Base-by-base conservation (phyloP, 2,329 filamentous ascomycete species). In the Paecilomyces fulvus region DNA sequence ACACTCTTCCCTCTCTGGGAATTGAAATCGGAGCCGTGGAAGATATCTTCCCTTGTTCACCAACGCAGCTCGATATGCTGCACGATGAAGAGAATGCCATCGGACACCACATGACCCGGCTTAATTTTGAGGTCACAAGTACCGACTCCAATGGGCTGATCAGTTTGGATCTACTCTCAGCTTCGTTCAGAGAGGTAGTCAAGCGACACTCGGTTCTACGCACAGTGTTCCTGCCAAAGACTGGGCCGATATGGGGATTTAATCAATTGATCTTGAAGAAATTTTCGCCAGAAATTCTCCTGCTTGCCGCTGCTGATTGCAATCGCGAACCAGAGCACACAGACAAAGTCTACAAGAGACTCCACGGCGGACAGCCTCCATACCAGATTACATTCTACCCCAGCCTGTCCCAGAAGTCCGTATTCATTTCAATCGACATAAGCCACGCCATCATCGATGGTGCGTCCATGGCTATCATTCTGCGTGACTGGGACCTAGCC, bases 381-480 rank as follows among this genome's bases (percentile, higher is more conserved):
- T 12, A 43, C 12, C 33, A 48, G 52, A 21, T 20, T 8, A 20
- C 37, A 48, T 54, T 21, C 31, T 20, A n/a, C 12, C 52, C 30
- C 23, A 17, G 23, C 25, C 33, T 37, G 23, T 30, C 52, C 25
- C 52, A 55, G 23, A 28, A 49, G 17, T 14, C 43, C 33, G 59
- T 75, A 0, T 67, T 70, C 61, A 67, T 70, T 48, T 70, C 70
- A 52, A 60, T 77, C 3, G 73, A 77, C 49, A 70, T 78, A 55
- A 76, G 69, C 58, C 75, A 78, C 58, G 70, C 70, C 11, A 70
- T 77, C 55, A 71, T 69, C 54, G 76, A 78, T 60, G 75, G 75
- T 1, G 70, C 67, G 17, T 77, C 75, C 0, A 68, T 76, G 31
- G 64, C 70, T 6, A 72, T 74, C 50, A 59, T 77, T 9, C 61